phyloP scores from a whole-genome alignment of 345 rosid species.

The Turnera subulata region DNA sequence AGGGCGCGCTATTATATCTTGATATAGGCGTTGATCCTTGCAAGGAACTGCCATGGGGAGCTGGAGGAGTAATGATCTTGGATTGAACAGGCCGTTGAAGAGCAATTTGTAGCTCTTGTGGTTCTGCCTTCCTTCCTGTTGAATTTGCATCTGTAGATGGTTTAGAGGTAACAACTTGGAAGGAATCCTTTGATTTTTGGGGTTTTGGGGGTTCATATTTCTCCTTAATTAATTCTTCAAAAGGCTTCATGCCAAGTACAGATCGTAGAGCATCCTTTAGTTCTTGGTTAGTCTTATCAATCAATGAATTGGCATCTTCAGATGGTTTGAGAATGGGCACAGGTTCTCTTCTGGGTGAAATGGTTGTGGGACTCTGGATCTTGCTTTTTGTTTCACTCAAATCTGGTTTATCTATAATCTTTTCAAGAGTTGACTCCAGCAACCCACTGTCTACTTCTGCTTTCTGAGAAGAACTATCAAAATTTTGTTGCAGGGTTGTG shows the following conservation, averaged over 20 bases:
- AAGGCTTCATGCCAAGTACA: neutral
- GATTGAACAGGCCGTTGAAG: slow-evolving; percentile 47
- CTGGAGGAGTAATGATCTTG: slow-evolving; percentile 58
- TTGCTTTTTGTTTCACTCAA: slow-evolving; percentile 29
- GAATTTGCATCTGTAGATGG: slow-evolving; percentile 19
- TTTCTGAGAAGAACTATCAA: slow-evolving; percentile 37
- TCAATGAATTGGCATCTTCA: slow-evolving; percentile 7
- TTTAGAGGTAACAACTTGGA: slow-evolving; percentile 15
- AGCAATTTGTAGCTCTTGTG: slow-evolving; percentile 41
- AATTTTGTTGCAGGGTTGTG: slow-evolving; percentile 42
- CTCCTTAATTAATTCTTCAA: slow-evolving; percentile 5
- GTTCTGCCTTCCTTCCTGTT: slow-evolving; percentile 11
- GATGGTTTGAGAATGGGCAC: neutral
- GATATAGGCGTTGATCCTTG: slow-evolving; percentile 47
- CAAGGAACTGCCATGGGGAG: slow-evolving; percentile 31
- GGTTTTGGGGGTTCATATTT: slow-evolving; percentile 3
- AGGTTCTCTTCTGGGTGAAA: slow-evolving; percentile 14
- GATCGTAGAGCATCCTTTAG: neutral
- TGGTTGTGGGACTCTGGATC: slow-evolving; percentile 19
- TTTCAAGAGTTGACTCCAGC: slow-evolving; percentile 36
- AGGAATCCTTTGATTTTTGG: neutral
- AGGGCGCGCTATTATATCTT: slow-evolving; percentile 51
- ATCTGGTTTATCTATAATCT: slow-evolving; percentile 36
- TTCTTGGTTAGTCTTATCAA: slow-evolving; percentile 11
- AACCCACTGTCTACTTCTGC: slow-evolving; percentile 30